phyloP scores from a whole-genome alignment of 1,284 basidiomycete species.

The Ustilago tritici region DNA sequence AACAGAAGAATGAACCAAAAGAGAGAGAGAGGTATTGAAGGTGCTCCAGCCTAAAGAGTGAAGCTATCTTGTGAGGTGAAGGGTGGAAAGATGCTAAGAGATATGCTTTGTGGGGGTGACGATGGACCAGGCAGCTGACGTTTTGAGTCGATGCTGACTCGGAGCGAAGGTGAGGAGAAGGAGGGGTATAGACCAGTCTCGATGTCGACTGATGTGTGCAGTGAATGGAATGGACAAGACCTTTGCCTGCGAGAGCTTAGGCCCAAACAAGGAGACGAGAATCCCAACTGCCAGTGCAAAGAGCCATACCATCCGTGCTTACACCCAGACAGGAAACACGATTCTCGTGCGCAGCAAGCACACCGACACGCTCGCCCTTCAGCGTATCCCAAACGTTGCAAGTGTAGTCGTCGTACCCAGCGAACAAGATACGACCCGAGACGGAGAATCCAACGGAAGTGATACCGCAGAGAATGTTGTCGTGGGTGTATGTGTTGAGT shows the following conservation, averaged over 20 bases:
- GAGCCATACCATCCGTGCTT: constrained; percentile 93
- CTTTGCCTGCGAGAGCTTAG: constrained; percentile 7
- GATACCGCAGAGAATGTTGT: constrained; percentile 98
- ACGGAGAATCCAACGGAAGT: constrained; percentile 98
- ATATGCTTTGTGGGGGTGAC: constrained; percentile 4
- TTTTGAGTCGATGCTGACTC: background rate
- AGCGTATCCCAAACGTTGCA: constrained; percentile 99
- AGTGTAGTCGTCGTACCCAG: constrained; percentile 99
- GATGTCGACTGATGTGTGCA: background rate
- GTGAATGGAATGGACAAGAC: constrained; percentile 5
- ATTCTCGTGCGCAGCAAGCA: constrained; percentile 97
- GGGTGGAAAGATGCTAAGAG: constrained; percentile 3
- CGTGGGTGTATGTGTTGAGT: constrained; percentile 94
- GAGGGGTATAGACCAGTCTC: constrained; percentile 34
- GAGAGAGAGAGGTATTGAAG: background rate
- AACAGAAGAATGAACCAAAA: constrained; percentile 1
- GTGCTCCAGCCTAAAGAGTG: background rate
- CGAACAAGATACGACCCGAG: constrained; percentile 95
- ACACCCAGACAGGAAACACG: constrained; percentile 96
- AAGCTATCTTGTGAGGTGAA: constrained; percentile 4
- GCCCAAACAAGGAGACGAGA: constrained; percentile 79
- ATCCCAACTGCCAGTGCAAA: constrained; percentile 99
- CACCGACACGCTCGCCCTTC: constrained; percentile 96
- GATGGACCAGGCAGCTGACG: background rate
- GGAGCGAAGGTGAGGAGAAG: background rate